phyloP scores from a whole-genome alignment of 2,329 filamentous ascomycete species.

The Coniella vitis region DNA sequence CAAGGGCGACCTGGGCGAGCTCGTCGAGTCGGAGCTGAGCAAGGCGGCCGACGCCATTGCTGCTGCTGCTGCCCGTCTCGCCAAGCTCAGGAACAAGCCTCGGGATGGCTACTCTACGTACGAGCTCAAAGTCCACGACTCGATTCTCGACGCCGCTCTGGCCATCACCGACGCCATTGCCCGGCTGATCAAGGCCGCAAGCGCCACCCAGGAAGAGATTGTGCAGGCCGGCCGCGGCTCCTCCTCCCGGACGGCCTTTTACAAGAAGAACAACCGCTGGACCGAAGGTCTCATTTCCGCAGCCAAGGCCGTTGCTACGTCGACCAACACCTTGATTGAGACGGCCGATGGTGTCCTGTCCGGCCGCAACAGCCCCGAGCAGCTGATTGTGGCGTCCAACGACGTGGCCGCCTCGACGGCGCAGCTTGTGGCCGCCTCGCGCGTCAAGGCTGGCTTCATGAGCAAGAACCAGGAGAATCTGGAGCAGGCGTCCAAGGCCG shows the following conservation, averaged over 20 bases:
- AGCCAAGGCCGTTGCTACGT: constrained; percentile 88
- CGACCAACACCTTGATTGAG: constrained; percentile 94
- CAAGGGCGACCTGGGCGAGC: constrained; percentile 82
- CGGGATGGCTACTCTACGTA: constrained; percentile 92
- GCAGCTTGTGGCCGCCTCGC: constrained; percentile 88
- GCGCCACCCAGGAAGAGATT: constrained; percentile 90
- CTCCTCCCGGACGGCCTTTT: constrained; percentile 85
- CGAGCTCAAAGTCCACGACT: constrained; percentile 92
- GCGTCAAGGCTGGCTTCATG: constrained; percentile 98
- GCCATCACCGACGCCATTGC: constrained; percentile 93
- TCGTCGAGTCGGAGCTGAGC: constrained; percentile 85
- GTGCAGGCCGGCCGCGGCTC: constrained; percentile 86
- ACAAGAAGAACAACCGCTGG: constrained; percentile 99
- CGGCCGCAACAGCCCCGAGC: constrained; percentile 86
- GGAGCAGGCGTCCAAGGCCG: constrained; percentile 86
- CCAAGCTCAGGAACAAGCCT: constrained; percentile 94
- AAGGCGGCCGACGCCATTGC: constrained; percentile 95
- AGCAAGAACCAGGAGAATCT: constrained; percentile 90
- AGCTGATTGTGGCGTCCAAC: constrained; percentile 96
- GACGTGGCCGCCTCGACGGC: constrained; percentile 94
- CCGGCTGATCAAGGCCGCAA: constrained; percentile 89
- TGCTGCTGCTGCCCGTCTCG: constrained; percentile 79
- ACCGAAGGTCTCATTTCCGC: constrained; percentile 96
- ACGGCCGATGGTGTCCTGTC: constrained; percentile 94
- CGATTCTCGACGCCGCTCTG: constrained; percentile 85